These are phyloP conservation scores for Echinosophora koreensis DNA, from an alignment of 306 rosid genomes.

Conservation along the genomic window DNA sequence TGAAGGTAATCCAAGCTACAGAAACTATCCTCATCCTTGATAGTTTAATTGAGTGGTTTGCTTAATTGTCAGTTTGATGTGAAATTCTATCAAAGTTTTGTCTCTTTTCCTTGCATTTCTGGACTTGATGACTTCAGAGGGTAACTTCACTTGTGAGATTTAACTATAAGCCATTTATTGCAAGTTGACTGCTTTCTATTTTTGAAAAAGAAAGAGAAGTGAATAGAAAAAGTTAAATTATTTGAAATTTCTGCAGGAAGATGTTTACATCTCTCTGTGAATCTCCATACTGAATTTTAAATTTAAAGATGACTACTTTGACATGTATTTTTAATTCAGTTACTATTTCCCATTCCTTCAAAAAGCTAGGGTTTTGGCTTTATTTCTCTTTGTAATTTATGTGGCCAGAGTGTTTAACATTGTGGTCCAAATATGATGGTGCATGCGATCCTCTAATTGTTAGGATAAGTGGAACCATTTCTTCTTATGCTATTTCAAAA, in stretches of 20 bases:
- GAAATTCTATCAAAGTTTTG: not conserved
- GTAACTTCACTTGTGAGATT: too few species aligned
- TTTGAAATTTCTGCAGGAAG: slow-evolving; percentile 13
- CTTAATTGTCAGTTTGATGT: slow-evolving; percentile 24
- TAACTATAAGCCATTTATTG: too few species aligned
- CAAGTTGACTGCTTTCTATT: too few species aligned
- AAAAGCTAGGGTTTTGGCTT: slow-evolving; percentile 1
- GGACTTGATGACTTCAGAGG: too few species aligned
- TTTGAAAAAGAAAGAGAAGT: not conserved
- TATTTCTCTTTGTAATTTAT: slow-evolving; percentile 25
- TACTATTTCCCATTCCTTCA: not conserved
- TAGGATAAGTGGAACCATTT: too few species aligned
- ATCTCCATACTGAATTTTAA: slow-evolving; percentile 1
- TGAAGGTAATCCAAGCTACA: slow-evolving; percentile 17
- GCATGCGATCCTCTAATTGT: too few species aligned
- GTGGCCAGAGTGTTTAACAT: not conserved
- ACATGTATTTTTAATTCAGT: not conserved
- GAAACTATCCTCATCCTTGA: slow-evolving; percentile 13
- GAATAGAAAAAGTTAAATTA: not conserved
- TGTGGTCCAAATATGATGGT: too few species aligned
- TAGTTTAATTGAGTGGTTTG: not conserved
- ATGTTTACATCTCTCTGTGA: not conserved
- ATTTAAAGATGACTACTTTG: not conserved
- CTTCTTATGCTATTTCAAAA: too few species aligned
- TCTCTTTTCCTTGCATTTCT: too few species aligned